These are phyloP conservation scores for Zygnema circumcarinatum DNA, from an alignment of 139 green algal genomes.

Conservation along the genomic window DNA sequence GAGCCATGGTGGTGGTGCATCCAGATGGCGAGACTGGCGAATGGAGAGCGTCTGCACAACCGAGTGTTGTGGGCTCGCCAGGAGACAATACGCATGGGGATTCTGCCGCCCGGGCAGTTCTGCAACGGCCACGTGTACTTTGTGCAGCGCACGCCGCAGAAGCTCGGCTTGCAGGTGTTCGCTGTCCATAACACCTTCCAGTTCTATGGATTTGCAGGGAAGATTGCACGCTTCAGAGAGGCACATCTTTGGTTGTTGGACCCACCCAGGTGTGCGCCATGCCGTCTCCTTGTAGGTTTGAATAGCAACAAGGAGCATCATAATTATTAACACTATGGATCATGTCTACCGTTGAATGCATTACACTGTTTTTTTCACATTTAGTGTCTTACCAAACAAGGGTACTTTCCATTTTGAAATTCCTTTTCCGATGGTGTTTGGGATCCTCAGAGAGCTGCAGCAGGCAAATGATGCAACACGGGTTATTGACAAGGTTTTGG, in stretches of 20 bases:
- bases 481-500: too few species aligned
- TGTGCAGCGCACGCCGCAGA: slow-evolving; percentile 37
- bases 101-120: slow-evolving; percentile 27
- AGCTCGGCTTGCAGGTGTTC: neutral
- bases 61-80: slow-evolving; percentile 31
- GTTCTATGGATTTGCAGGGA: slow-evolving; percentile 35
- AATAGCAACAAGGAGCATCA: neutral
- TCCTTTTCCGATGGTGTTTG: too few species aligned
- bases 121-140: slow-evolving; percentile 57
- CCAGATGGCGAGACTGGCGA: neutral
- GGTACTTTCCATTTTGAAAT: too few species aligned
- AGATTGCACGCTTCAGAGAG: slow-evolving; percentile 49
- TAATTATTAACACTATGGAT: too few species aligned
- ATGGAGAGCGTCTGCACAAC: neutral
- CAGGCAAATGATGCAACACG: too few species aligned
- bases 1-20: neutral
- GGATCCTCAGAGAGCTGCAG: too few species aligned
- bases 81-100: neutral
- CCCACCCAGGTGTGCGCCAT: slow-evolving; percentile 1
- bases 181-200: slow-evolving; percentile 60
- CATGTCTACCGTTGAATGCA: neutral
- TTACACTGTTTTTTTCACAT: neutral
- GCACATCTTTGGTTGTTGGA: slow-evolving; percentile 46
- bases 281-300: neutral
- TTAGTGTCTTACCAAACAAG: too few species aligned